Evolutionary conservation across 1,284 basidiomycete genomes (phyloP).

Genomic region (Fomes fomentarius): DNA sequence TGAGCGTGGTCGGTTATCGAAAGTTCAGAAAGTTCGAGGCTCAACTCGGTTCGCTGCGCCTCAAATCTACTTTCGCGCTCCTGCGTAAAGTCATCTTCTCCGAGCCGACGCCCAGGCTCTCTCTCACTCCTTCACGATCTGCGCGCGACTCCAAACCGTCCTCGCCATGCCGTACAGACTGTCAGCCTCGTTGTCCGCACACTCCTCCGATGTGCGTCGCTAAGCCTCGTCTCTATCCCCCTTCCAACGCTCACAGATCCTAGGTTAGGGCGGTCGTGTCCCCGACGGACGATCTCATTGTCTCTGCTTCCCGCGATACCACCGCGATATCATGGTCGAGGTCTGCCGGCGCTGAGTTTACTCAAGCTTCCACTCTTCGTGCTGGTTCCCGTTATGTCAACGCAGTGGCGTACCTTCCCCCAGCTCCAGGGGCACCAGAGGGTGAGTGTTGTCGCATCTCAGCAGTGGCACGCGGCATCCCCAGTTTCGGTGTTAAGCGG

Average conservation of each 20-base stretch:
- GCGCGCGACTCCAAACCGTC: constrained; percentile 18
- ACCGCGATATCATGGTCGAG: constrained; percentile 87
- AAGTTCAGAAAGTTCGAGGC: constrained; percentile 34
- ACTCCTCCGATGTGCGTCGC: constrained; percentile 73
- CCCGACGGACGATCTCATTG: constrained; percentile 70
- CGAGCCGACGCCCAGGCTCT: constrained; percentile 10
- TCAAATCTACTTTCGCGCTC: constrained; percentile 23
- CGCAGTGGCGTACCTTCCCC: constrained; percentile 77
- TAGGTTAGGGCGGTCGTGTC: constrained; percentile 79
- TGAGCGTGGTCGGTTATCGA: constrained; percentile 26
- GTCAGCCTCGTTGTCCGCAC: constrained; percentile 73
- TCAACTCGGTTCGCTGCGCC: constrained; percentile 25
- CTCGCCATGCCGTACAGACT: constrained; percentile 78
- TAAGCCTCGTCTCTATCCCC: constrained; percentile 9
- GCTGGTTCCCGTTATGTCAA: constrained; percentile 83
- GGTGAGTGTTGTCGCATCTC: constrained; percentile 44
- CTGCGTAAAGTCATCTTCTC: constrained; percentile 19
- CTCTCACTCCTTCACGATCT: constrained; percentile 25
- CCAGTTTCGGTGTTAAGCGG: constrained; percentile 17
- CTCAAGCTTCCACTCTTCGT: constrained; percentile 56
- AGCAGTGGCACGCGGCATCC: not conserved
- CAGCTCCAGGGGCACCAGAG: constrained; percentile 66
- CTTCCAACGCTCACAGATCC: constrained; percentile 28
- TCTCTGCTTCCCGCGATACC: constrained; percentile 90
- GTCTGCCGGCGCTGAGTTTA: constrained; percentile 52